These are phyloP conservation scores for Miamiensis avidus DNA, from an alignment of 169 alveolate species.

Conservation along the genomic window DNA sequence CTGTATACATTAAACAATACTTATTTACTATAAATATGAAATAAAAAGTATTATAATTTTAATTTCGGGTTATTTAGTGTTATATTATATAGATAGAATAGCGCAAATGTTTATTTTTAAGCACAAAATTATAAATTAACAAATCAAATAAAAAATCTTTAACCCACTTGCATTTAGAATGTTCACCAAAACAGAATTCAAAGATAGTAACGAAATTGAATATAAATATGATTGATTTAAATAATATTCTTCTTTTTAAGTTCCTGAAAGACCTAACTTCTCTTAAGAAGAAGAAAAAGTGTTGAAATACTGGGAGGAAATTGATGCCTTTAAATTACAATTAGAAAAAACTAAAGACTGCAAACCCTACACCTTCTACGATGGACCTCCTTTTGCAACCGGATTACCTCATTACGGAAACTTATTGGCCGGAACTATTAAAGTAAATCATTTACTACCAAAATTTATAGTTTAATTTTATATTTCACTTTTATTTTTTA, in stretches of 20 bases:
- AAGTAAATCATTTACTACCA: conserved; percentile 57
- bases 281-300: conserved; percentile 81
- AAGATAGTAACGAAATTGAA: background rate
- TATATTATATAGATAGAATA: too few species aligned
- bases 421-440: conserved; percentile 98
- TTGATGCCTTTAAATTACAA: conserved; percentile 75
- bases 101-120: too few species aligned
- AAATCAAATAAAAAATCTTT: too few species aligned
- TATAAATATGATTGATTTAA: too few species aligned
- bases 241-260: conserved; percentile 24
- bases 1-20: too few species aligned
- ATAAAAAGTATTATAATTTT: too few species aligned
- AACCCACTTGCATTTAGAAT: background rate
- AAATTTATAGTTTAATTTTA: too few species aligned
- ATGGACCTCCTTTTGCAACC: conserved; percentile 99
- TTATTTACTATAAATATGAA: too few species aligned
- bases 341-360: conserved; percentile 73
- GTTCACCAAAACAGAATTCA: background rate
- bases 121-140: too few species aligned
- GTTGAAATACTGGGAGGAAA: conserved; percentile 77
- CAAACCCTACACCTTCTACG: conserved; percentile 96
- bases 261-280: conserved; percentile 73
- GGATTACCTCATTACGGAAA: conserved; percentile 99
- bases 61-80: too few species aligned
- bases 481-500: too few species aligned